Percentiles rank a stretch among this genome's conserved stretches.
phyloP scores from a whole-genome alignment of 2,329 filamentous ascomycete species.

The Calonectria henricotiae region DNA sequence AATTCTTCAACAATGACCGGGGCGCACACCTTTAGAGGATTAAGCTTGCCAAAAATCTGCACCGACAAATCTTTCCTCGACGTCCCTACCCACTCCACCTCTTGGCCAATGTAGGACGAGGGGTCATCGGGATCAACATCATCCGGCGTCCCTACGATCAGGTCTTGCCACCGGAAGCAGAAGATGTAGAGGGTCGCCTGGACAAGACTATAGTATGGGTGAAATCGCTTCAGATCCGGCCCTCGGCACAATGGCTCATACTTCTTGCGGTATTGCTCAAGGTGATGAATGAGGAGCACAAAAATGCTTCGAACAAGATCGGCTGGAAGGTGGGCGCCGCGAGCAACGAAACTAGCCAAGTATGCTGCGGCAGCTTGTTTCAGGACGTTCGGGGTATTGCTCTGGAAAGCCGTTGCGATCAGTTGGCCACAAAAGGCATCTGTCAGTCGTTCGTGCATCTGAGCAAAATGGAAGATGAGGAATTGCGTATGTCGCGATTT shows the following conservation, averaged over 20 bases:
- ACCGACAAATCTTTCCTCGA: conserved; percentile 82
- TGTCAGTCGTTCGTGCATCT: conserved; percentile 83
- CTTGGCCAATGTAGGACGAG: conserved; percentile 75
- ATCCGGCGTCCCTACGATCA: conserved; percentile 77
- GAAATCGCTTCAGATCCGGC: conserved; percentile 88
- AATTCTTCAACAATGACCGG: conserved; percentile 93
- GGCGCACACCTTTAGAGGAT: conserved; percentile 95
- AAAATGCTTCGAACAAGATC: conserved; percentile 88
- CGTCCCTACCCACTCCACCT: conserved; percentile 83
- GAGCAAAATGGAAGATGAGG: conserved; percentile 94
- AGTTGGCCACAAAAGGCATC: conserved; percentile 88
- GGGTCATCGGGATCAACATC: conserved; percentile 76
- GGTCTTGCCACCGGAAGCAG: conserved; percentile 97
- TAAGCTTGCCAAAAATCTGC: conserved; percentile 90
- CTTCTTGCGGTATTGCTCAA: conserved; percentile 81
- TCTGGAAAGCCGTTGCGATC: conserved; percentile 66
- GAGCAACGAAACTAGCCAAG: conserved; percentile 93
- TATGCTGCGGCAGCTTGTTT: conserved; percentile 93
- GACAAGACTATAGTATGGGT: conserved; percentile 88
- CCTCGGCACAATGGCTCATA: conserved; percentile 84
- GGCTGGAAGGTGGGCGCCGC: conserved; percentile 85
- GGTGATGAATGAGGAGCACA: conserved; percentile 81
- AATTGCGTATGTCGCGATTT: conserved; percentile 96
- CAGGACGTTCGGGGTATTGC: conserved; percentile 79
- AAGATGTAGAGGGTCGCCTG: conserved; percentile 95